Evolutionary conservation across 148 eudicot genomes (phyloP), one percentile per base, ranked within the genome.

Genomic region (Rhododendron vialii): DNA sequence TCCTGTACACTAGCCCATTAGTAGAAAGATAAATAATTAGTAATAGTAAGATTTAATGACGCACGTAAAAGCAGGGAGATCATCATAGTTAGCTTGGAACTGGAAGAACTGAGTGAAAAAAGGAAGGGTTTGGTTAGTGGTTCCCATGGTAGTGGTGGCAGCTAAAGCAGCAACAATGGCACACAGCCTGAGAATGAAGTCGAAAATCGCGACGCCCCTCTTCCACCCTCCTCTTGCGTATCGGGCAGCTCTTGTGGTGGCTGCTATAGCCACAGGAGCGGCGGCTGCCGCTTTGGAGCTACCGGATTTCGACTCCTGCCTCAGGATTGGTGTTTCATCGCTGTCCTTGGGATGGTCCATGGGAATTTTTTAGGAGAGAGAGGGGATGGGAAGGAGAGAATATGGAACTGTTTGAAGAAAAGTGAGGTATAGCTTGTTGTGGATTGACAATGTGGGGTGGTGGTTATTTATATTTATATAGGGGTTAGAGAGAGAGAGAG

Each of bases 21-120:
- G 69, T 22, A 20, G 69, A 63, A 63, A 2, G 7, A n/a, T 11
- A 61, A 22, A 6, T 61, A 61, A 59, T n/a, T 24, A 9, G 28
- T 24, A 57, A 17, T 63, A n/a, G 71, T 69, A 3, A 12, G 28
- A 78, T 1, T 17, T 30, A 15, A 14, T 28, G 7, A 81, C 83
- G 65, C 92, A 95, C 96, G 93, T 82, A 86, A 95, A 93, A 82
- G 96, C 90, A 1, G 98, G 98, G 75, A 95, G 92, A 83, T 95
- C 95, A 80, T 89, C 90, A 35, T 92, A 94, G 88, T 89, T 88
- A 71, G 96, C 98, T 86, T 91, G 93, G 85, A 94, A 95, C 90
- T 95, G 96, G 85, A 93, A 91, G 89, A 91, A 91, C 92, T 93
- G 96, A 3, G 96, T 94, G 92, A 95, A 95, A 86, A 95, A 94